Evolutionary conservation across 1,139 yeast species (phyloP), one percentile per base, ranked within the genome.

Genomic region (Candida albicans): DNA sequence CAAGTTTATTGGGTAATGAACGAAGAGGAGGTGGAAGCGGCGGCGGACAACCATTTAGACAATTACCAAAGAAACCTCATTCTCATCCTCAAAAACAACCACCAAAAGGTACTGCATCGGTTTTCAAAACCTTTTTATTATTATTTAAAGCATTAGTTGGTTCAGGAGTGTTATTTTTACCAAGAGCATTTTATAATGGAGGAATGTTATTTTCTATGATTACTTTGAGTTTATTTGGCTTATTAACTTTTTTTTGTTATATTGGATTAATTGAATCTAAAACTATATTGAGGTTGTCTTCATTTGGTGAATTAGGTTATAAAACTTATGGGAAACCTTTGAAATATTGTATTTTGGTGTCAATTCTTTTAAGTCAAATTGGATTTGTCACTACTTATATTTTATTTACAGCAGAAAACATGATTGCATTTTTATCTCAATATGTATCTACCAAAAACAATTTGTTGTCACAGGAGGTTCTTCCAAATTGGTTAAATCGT

Each of bases 331-430:
- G 95, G 2, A 67, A 63, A 2, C 73, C 80, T 49, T 69, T 85
- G 68, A 82, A 80, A 56, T 64, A 75, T 40, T 64, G 78, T 45
- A 85, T 86, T 50, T 62, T 85, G 45, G 64, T 78, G 25, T 83
- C 90, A 2, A 76, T 86, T 47, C 75, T 84, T 12, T 55, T 84
- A 18, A 81, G 90, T 2, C 95, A 86, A 59, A 65, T 86, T 42
- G 95, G 95, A 1, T 86, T 86, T 58, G 87, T 85, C 28, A 85
- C 88, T 11, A 87, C 91, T 0, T 86, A 86, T 57, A 79, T 84
- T 47, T 77, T 86, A 12, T 86, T 86, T 58, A 82, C 90, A 1
- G 80, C 89, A 3, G 84, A 82, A 49, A 86, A 86, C 59, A 57
- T 85, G 54, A 67, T 70, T 28, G 84, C 88, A 1, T 68, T 73